Conservation (phyloP, 2,329 filamentous ascomycete species). For the Neocatenulostroma microsporum region DNA sequence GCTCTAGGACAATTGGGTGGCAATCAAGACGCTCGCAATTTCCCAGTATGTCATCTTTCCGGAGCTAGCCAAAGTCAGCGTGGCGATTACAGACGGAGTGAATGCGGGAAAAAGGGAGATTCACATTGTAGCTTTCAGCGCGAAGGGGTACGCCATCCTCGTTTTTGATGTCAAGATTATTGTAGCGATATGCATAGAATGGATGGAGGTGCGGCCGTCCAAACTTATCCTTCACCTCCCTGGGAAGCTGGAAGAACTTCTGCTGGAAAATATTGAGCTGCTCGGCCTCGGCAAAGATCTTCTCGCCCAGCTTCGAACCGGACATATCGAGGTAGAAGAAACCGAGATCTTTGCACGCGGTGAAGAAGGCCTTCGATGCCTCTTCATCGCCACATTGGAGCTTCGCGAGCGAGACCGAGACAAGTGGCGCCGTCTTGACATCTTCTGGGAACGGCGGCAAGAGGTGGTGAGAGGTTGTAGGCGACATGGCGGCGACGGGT, state of each 20-base stretch:
- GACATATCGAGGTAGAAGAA: constrained; percentile 50
- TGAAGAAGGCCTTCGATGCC: constrained; percentile 32
- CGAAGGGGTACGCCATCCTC: constrained; percentile 42
- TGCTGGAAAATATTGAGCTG: constrained; percentile 41
- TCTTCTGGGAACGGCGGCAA: constrained; percentile 36
- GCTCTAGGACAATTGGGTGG: constrained; percentile 14
- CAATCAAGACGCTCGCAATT: constrained; percentile 5
- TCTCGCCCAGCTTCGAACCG: constrained; percentile 25
- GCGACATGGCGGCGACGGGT: constrained; percentile 3
- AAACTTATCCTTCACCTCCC: constrained; percentile 48
- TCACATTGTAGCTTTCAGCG: constrained; percentile 48
- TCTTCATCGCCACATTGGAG: constrained; percentile 30
- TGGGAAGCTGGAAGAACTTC: constrained; percentile 41
- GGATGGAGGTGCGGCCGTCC: constrained; percentile 44
- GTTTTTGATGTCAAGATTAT: constrained; percentile 34
- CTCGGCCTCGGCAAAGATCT: constrained; percentile 38
- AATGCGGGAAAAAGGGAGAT: too few relatives aligned
- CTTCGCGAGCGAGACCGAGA: constrained; percentile 34
- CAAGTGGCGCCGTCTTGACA: constrained; percentile 38
- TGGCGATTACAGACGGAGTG: too few relatives aligned
- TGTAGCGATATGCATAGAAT: constrained; percentile 45
- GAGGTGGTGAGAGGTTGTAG: constrained; percentile 6
- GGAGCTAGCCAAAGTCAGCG: too few relatives aligned
- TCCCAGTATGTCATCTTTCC: constrained; percentile 11
- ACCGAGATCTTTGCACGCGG: constrained; percentile 36